Conservation (phyloP, 2,329 filamentous ascomycete species). For the Onygenales sp. region DNA sequence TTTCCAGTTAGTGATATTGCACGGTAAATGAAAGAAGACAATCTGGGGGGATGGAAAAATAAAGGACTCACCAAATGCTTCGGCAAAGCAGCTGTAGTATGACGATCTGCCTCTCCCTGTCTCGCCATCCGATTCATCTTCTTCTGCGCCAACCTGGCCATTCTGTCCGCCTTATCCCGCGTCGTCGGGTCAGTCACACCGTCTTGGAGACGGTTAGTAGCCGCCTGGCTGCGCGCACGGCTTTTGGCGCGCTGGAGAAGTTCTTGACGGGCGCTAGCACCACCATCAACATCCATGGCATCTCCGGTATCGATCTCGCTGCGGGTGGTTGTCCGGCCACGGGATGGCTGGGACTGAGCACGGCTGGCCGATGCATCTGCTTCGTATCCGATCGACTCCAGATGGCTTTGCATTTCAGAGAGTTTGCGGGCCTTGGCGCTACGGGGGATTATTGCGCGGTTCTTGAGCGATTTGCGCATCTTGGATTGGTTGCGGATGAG, state of each 20-base stretch:
- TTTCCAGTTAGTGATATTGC: slow-evolving; percentile 21
- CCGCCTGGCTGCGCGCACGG: slow-evolving; percentile 49
- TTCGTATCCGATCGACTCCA: slow-evolving; percentile 76
- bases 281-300: slow-evolving; percentile 34
- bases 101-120: slow-evolving; percentile 93
- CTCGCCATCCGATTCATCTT: slow-evolving; percentile 98
- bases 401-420: slow-evolving; percentile 74
- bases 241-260: slow-evolving; percentile 62
- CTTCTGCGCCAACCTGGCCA: slow-evolving; percentile 86
- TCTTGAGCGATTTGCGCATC: slow-evolving; percentile 96
- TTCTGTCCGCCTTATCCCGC: slow-evolving; percentile 71
- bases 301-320: slow-evolving; percentile 56
- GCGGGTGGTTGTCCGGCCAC: slow-evolving; percentile 62
- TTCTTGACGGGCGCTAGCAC: slow-evolving; percentile 27
- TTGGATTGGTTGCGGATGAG: slow-evolving; percentile 89
- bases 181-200: slow-evolving; percentile 56
- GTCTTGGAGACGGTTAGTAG: slow-evolving; percentile 37
- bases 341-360: slow-evolving; percentile 54
- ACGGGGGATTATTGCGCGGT: slow-evolving; percentile 85
- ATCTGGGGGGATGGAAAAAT: slow-evolving; percentile 3
- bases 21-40: slow-evolving; percentile 12
- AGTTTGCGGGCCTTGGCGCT: slow-evolving; percentile 71
- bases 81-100: slow-evolving; percentile 66
- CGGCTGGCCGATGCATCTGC: slow-evolving; percentile 65
- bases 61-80: slow-evolving; percentile 74